These are phyloP conservation scores for Chaetomiaceae sp. DNA, from an alignment of 2,329 filamentous ascomycete species.

Conservation along the genomic window DNA sequence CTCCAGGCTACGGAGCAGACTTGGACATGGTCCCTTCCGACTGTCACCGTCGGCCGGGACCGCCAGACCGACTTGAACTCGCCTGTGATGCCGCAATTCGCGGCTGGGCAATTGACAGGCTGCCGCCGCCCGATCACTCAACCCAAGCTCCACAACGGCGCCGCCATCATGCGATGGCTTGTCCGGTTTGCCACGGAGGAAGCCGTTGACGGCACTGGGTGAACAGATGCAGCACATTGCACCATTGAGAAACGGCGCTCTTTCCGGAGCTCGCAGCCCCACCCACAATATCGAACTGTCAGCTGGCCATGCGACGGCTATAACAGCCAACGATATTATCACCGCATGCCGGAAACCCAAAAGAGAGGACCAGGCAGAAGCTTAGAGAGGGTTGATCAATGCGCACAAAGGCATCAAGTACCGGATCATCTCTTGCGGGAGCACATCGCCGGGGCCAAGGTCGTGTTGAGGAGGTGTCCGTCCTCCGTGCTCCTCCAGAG, in stretches of 20 bases:
- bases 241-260: background rate
- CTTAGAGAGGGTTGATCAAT: slow-evolving; percentile 1
- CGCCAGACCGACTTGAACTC: background rate
- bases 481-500: too few species aligned
- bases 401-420: slow-evolving; percentile 14
- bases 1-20: too few species aligned
- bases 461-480: slow-evolving; percentile 3
- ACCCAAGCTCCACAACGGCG: background rate
- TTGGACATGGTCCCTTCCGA: too few species aligned
- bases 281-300: slow-evolving; percentile 15
- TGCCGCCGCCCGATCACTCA: background rate
- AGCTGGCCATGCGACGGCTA: slow-evolving; percentile 18
- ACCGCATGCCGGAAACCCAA: slow-evolving; percentile 1
- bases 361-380: background rate
- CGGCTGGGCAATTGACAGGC: background rate
- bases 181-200: too few species aligned
- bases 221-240: slow-evolving; percentile 8
- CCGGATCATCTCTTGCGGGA: slow-evolving; percentile 14
- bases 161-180: too few species aligned
- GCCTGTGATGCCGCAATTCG: background rate
- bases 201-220: background rate
- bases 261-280: slow-evolving; percentile 5
- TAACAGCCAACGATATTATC: slow-evolving; percentile 17
- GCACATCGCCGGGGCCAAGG: slow-evolving; percentile 2
- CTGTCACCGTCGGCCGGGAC: background rate